Conservation (phyloP, 176 grass and related monocot species). For the Oryza officinalis region DNA sequence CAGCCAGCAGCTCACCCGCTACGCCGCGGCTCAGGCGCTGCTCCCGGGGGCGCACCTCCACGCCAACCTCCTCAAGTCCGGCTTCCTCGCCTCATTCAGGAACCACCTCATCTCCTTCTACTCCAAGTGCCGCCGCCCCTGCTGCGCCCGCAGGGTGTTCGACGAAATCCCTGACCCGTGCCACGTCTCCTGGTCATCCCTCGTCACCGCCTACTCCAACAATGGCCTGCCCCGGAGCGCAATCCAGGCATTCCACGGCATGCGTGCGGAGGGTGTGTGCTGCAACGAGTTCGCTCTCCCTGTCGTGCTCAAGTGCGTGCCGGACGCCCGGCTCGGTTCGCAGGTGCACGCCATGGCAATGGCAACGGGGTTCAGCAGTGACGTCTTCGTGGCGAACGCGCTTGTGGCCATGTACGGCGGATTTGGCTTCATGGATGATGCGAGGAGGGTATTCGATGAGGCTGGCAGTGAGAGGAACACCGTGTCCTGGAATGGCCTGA, state of each 20-base stretch:
- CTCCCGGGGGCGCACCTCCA: constrained; percentile 56
- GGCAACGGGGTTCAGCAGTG: constrained; percentile 43
- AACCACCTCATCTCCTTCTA: constrained; percentile 73
- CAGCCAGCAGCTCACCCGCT: constrained; percentile 34
- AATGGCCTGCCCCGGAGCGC: constrained; percentile 56
- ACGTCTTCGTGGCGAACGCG: constrained; percentile 73
- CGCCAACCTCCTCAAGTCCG: constrained; percentile 56
- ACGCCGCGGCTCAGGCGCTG: constrained; percentile 38
- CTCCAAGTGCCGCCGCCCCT: constrained; percentile 50
- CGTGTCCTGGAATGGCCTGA: constrained; percentile 78
- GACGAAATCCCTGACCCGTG: constrained; percentile 66
- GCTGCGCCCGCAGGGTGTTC: constrained; percentile 67
- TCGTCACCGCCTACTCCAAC: constrained; percentile 73
- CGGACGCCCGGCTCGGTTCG: constrained; percentile 43
- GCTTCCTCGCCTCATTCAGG: constrained; percentile 40
- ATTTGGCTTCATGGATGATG: constrained; percentile 53
- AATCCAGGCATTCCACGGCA: constrained; percentile 45
- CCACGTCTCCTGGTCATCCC: constrained; percentile 76
- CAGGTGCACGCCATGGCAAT: constrained; percentile 68
- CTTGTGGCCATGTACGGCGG: constrained; percentile 72
- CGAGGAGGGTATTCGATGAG: constrained; percentile 64
- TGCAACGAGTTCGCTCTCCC: constrained; percentile 87
- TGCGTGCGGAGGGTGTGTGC: constrained; percentile 50
- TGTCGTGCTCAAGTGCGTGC: constrained; percentile 60
- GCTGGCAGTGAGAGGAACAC: constrained; percentile 37